Base-by-base conservation (phyloP, 257 asterid species). In the Misopates orontium region DNA sequence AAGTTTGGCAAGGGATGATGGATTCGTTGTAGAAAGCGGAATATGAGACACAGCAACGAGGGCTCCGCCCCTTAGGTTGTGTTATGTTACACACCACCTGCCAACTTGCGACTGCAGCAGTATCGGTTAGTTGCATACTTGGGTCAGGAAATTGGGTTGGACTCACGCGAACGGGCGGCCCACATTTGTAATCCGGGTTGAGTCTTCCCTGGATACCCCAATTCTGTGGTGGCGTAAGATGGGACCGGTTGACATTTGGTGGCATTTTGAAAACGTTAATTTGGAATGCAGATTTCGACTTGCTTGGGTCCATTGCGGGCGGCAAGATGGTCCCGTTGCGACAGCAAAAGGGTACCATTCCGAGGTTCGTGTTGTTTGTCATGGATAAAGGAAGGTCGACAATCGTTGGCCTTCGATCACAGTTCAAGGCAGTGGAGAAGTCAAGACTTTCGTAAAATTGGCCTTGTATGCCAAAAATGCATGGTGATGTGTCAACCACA, bases 51-150 rank as follows among this genome's bases (percentile, higher is more conserved):
- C 99, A 93, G 70, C 99, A 93, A 19, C 90, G 78, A 0, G 96
- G 95, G 80, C 80, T 88, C 0, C 82, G 1, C 77, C 85, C 66
- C 79, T 78, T 4, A n/a, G 83, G 78, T 48, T 82, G 89, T 0
- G 97, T 90, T 45, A 93, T 90, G 62, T 90, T 93, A 82, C 99
- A 93, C 1, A 88, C 92, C 48, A 93, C 88, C 68, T 93, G 99
- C 97, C 97, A 93, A 73, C 96, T 93, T 1, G 95, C 93, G 19
- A 93, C 64, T 0, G 93, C 95, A 3, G 87, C 52, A 0, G 87
- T 48, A 5, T 69, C 54, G 0, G 95, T 77, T 12, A 85, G 71
- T 18, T 78, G 69, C 5, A 74, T 79, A 10, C 82, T 78, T 0
- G 97, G 94, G 77, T 93, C 92, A 0, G 97, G 97, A 69, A 84